Percentiles rank a stretch among this genome's conserved stretches.
phyloP scores from a whole-genome alignment of 192 early-diverging fungal species.

The Podila clonocystis region DNA sequence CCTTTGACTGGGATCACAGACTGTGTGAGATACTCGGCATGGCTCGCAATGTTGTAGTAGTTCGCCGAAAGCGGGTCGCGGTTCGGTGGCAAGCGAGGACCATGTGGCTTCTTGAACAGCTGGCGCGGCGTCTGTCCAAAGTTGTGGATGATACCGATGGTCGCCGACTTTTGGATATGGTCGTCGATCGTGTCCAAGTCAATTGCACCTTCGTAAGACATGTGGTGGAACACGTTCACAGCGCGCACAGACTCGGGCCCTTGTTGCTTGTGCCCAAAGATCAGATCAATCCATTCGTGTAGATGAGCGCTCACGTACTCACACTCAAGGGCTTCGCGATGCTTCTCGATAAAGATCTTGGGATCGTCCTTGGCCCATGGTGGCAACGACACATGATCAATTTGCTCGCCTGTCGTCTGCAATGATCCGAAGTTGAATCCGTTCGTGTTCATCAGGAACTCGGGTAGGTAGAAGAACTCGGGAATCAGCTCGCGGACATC shows the following conservation, averaged over 20 bases:
- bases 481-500: conserved; percentile 96
- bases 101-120: conserved; percentile 89
- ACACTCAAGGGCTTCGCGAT: conserved; percentile 82
- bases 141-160: conserved; percentile 95
- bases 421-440: conserved; percentile 68
- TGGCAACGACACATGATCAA: conserved; percentile 84
- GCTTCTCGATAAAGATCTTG: conserved; percentile 80
- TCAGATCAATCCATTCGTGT: conserved; percentile 95
- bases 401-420: conserved; percentile 67
- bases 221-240: conserved; percentile 95
- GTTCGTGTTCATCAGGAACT: conserved; percentile 85
- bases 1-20: conserved; percentile 63
- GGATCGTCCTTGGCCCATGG: conserved; percentile 84
- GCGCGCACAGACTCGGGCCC: conserved; percentile 86
- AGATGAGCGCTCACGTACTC: conserved; percentile 90
- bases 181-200: conserved; percentile 91
- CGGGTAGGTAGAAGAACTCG: conserved; percentile 96
- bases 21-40: conserved; percentile 62
- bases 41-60: conserved; percentile 56
- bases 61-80: conserved; percentile 51
- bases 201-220: conserved; percentile 97
- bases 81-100: conserved; percentile 55
- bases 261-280: conserved; percentile 97
- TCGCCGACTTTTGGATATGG: conserved; percentile 87
- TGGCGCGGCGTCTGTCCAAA: conserved; percentile 97